Base-by-base conservation (phyloP, 345 rosid species). In the Gossypium turneri region DNA sequence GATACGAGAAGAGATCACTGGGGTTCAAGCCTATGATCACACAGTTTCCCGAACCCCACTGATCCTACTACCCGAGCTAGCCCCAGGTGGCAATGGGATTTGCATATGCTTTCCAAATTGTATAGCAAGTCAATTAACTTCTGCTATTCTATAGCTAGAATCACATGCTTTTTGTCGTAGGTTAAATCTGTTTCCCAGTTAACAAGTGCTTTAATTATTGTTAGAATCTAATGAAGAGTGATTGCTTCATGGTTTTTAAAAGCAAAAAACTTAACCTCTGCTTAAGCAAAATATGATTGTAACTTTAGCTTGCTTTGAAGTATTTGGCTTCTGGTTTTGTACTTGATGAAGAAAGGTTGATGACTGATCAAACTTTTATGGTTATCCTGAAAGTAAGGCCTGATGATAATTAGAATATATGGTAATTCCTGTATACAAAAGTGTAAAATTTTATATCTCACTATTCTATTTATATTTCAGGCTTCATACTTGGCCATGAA, bases 401-500 rank as follows among this genome's bases (percentile, higher is more conserved):
- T 48, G 29, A 34, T 56, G 2, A 20, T 53, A 7, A 38, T 74
- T 44, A 44, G 67, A 19, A 44, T 24, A 29, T 52, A 41, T 17
- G 12, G n/a, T 17, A n/a, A 43, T 71, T 65, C 66, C 38, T 12
- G 17, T 50, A 19, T 61, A 4, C 64, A 2, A 51, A 15, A 4
- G 20, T 62, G 47, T 34, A 62, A 4, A 41, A 74, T 34, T 29
- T 59, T n/a, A 38, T 74, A 51, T 29, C 56, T 69, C 34, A 17
- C 50, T 70, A 2, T 67, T 52, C 57, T 59, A 10, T 24, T 47
- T 71, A 53, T 57, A 52, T 81, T 72, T 71, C 89, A 95, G 99
- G 97, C 98, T 47, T 91, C 94, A 74, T 93, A 85, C 84, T 83
- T 93, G 87, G 98, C 99, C 41, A 86, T 93, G 97, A 95, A 93